These are phyloP conservation scores for Paraglomus occultum DNA, from an alignment of 192 early-diverging fungal species.

Conservation along the genomic window DNA sequence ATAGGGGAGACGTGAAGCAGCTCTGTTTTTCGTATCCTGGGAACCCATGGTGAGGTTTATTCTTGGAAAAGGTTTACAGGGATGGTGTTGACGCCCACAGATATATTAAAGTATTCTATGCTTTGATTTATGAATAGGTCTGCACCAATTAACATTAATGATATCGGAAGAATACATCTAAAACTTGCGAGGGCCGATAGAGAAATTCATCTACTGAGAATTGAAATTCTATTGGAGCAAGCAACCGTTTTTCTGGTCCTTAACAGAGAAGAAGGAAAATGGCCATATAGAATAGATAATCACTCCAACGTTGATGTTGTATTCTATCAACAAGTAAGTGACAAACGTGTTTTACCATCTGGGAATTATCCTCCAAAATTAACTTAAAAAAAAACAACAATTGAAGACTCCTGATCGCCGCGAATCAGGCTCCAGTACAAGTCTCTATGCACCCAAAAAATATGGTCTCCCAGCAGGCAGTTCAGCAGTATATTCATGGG, in stretches of 20 bases:
- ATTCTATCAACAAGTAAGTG: slow-evolving; percentile 75
- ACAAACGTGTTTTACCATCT: background rate
- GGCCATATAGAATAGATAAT: slow-evolving; percentile 92
- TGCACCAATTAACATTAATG: slow-evolving; percentile 80
- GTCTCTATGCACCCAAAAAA: slow-evolving; percentile 27
- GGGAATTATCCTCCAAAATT: background rate
- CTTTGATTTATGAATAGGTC: slow-evolving; percentile 45
- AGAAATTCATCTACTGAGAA: slow-evolving; percentile 69
- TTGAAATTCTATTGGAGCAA: slow-evolving; percentile 80
- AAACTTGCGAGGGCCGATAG: slow-evolving; percentile 64
- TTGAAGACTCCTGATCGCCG: slow-evolving; percentile 34
- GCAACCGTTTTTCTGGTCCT: slow-evolving; percentile 90
- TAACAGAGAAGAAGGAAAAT: slow-evolving; percentile 69
- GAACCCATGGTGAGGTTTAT: slow-evolving; percentile 58
- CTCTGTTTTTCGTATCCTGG: slow-evolving; percentile 67
- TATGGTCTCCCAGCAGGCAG: slow-evolving; percentile 54
- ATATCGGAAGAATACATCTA: slow-evolving; percentile 83
- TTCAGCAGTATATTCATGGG: slow-evolving; percentile 86
- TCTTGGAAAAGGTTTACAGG: slow-evolving; percentile 10
- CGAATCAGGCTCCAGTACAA: background rate
- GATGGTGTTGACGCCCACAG: background rate
- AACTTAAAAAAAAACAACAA: background rate
- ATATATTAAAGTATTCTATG: background rate
- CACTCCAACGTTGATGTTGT: slow-evolving; percentile 63
- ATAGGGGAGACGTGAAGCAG: slow-evolving; percentile 58